These are phyloP conservation scores for Mycena olivaceomarginata DNA, from an alignment of 768 basidiomycete genomes.

Conservation along the genomic window DNA sequence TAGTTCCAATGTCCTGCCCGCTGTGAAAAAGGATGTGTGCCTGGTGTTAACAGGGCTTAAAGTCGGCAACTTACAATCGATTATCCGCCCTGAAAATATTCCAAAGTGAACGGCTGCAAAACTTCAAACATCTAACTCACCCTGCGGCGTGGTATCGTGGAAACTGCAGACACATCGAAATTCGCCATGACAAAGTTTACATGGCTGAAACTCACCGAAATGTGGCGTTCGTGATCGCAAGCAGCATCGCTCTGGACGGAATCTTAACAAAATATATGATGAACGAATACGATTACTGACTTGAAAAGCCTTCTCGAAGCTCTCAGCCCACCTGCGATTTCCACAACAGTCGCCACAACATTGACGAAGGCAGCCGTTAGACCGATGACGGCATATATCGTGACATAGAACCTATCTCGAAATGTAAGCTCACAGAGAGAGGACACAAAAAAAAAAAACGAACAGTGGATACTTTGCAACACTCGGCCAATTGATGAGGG, in stretches of 20 bases:
- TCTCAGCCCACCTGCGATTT: conserved; percentile 77
- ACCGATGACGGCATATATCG: conserved; percentile 79
- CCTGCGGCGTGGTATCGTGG: conserved; percentile 84
- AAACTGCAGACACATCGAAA: conserved; percentile 31
- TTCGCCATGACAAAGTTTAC: neutral
- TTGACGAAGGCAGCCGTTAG: conserved; percentile 30
- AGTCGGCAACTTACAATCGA: conserved; percentile 67
- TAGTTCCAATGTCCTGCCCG: conserved; percentile 85
- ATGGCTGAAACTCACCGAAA: conserved; percentile 78
- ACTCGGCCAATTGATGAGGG: conserved; percentile 63
- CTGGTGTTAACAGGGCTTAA: neutral
- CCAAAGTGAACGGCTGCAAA: neutral
- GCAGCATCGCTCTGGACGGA: conserved; percentile 63
- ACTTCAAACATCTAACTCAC: conserved; percentile 51
- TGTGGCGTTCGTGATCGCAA: conserved; percentile 84
- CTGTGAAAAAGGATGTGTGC: neutral
- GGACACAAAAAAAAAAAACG: too few species aligned
- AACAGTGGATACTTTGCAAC: conserved; percentile 78
- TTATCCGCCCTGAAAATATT: conserved; percentile 84
- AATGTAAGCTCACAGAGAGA: neutral
- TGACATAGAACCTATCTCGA: conserved; percentile 69
- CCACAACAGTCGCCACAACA: conserved; percentile 52
- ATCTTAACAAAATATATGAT: conserved; percentile 42
- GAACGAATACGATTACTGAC: conserved; percentile 50
- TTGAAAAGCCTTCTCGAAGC: conserved; percentile 68